phyloP scores from a whole-genome alignment of 306 rosid genomes.

The Quercus mongolica region DNA sequence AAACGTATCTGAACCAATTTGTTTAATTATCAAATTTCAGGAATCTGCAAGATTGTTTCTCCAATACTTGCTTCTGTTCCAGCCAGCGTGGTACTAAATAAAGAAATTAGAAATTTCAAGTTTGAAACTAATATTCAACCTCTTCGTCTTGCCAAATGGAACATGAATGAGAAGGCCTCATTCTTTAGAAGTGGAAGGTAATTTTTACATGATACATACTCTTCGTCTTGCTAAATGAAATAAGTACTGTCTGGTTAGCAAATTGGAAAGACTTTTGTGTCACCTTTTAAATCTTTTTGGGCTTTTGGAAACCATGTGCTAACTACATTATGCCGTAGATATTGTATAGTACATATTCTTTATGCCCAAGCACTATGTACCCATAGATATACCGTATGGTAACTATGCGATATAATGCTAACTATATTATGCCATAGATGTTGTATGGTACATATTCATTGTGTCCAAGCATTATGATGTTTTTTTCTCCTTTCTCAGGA shows the following conservation, averaged over 20 bases:
- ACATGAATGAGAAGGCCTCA: slow-evolving; percentile 1
- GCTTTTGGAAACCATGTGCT: too few species aligned
- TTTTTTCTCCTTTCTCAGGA: slow-evolving; percentile 18
- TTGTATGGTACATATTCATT: neutral
- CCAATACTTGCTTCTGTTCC: slow-evolving; percentile 31
- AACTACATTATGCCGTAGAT: too few species aligned
- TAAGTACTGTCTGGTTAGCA: too few species aligned
- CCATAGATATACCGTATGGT: too few species aligned
- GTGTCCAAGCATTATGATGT: neutral
- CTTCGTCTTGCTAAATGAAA: too few species aligned
- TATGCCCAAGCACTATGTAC: too few species aligned
- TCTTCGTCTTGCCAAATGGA: slow-evolving; percentile 30
- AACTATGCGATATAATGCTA: too few species aligned
- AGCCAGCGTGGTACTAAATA: slow-evolving; percentile 24
- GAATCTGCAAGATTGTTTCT: slow-evolving; percentile 38
- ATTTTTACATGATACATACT: neutral
- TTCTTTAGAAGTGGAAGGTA: slow-evolving; percentile 33
- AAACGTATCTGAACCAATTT: neutral
- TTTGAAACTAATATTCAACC: slow-evolving; percentile 39
- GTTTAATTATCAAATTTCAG: slow-evolving; percentile 21
- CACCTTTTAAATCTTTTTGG: too few species aligned
- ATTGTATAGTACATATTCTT: too few species aligned
- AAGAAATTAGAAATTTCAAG: slow-evolving; percentile 31
- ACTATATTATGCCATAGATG: neutral
- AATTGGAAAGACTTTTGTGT: too few species aligned